Conservation (phyloP, 2,329 filamentous ascomycete species). For the Paracoccidioides lutzii region DNA sequence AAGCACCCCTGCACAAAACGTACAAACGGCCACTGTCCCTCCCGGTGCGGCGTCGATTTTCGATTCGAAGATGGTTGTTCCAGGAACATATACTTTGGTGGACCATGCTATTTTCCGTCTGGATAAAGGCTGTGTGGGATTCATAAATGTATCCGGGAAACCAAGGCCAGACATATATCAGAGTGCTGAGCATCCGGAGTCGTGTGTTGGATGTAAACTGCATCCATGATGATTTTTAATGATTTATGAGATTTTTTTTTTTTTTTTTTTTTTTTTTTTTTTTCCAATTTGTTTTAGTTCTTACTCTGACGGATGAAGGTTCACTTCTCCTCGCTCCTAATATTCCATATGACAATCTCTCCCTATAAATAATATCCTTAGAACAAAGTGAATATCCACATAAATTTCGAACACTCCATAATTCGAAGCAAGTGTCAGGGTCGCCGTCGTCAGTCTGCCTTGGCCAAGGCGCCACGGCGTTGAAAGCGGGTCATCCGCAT, state of each 20-base stretch:
- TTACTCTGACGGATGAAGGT: no score
- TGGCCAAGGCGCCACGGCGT: not conserved
- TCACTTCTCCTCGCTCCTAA: no score
- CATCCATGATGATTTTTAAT: slow-evolving; percentile 13
- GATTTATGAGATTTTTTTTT: not conserved
- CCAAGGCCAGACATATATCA: slow-evolving; percentile 18
- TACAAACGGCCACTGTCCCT: slow-evolving; percentile 19
- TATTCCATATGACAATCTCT: no score
- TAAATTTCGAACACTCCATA: no score
- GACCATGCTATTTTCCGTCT: slow-evolving; percentile 25
- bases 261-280: not conserved
- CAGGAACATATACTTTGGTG: slow-evolving; percentile 23
- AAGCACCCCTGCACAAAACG: slow-evolving; percentile 17
- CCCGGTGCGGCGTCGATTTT: slow-evolving; percentile 20
- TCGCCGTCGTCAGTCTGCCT: no score
- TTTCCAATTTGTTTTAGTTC: not conserved
- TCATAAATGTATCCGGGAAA: slow-evolving; percentile 22
- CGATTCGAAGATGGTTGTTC: slow-evolving; percentile 22
- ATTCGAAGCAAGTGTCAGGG: no score
- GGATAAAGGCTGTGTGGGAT: slow-evolving; percentile 25
- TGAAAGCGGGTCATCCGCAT: not conserved
- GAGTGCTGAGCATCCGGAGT: slow-evolving; percentile 16
- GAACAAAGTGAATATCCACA: no score
- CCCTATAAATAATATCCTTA: no score
- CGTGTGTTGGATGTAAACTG: slow-evolving; percentile 23